Evolutionary conservation across 2,329 filamentous ascomycete genomes (phyloP).

Genomic region (Fusarium heterosporum): DNA sequence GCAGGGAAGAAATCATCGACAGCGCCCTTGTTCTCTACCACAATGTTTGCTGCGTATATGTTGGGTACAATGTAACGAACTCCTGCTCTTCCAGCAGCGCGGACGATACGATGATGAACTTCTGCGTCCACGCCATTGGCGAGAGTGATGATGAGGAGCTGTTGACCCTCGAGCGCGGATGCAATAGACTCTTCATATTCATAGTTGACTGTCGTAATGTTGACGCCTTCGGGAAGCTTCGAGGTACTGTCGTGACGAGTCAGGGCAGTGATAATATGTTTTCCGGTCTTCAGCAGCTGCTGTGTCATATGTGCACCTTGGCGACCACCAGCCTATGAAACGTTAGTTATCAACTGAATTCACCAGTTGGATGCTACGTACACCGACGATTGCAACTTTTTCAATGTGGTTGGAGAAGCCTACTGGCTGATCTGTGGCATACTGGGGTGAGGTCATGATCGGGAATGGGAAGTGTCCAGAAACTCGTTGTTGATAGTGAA

Average conservation of each 20-base stretch:
- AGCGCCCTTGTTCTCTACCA: not conserved
- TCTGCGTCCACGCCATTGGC: conserved; percentile 51
- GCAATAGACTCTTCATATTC: conserved; percentile 55
- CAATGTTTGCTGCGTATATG: conserved; percentile 50
- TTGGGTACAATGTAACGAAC: conserved; percentile 63
- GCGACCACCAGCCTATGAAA: conserved; percentile 52
- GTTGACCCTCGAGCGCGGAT: conserved; percentile 61
- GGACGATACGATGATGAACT: conserved; percentile 56
- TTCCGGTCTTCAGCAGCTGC: conserved; percentile 59
- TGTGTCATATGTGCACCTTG: conserved; percentile 51
- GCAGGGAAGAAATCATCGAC: conserved; percentile 5
- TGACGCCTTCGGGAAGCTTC: conserved; percentile 56
- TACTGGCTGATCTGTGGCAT: conserved; percentile 8
- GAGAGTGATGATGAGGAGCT: conserved; percentile 63
- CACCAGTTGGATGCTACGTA: conserved; percentile 24
- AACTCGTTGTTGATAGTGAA: not conserved
- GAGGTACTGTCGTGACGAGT: conserved; percentile 57
- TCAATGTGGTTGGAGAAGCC: conserved; percentile 19
- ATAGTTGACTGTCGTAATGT: conserved; percentile 56
- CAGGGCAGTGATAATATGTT: conserved; percentile 63
- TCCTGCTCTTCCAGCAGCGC: conserved; percentile 60
- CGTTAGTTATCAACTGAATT: not conserved
- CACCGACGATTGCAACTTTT: conserved; percentile 57
- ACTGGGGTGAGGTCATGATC: not conserved
- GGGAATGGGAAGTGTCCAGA: too few species aligned